phyloP scores from a whole-genome alignment of 148 eudicot genomes.

The Cornus controversa region DNA sequence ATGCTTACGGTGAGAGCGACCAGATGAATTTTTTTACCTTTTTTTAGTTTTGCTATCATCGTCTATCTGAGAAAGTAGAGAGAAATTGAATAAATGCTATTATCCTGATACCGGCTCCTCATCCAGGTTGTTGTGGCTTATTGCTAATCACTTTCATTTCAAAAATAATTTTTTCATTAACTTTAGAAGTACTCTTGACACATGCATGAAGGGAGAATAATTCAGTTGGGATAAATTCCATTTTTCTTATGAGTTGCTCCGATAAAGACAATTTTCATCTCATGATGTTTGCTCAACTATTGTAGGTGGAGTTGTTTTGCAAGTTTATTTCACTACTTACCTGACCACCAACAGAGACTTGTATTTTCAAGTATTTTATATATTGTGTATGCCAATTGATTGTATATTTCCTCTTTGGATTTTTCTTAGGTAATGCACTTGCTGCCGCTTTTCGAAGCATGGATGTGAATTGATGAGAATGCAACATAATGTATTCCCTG shows the following conservation, averaged over 20 bases:
- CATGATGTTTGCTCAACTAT: no score
- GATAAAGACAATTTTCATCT: background rate
- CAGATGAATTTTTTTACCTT: no score
- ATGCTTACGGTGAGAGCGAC: no score
- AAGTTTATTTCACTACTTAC: background rate
- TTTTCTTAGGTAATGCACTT: conserved; percentile 1
- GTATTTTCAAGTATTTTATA: background rate
- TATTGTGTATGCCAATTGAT: background rate
- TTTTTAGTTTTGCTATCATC: background rate
- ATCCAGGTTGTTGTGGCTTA: background rate
- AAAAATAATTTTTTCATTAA: background rate
- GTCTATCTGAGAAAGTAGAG: background rate
- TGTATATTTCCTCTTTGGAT: background rate
- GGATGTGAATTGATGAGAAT: background rate
- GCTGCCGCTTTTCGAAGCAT: background rate
- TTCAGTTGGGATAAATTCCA: background rate
- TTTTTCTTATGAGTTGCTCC: background rate
- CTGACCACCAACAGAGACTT: background rate
- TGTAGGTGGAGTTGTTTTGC: background rate
- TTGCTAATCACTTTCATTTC: background rate
- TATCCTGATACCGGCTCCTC: background rate
- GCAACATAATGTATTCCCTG: background rate
- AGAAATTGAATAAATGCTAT: background rate
- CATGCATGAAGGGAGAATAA: background rate
- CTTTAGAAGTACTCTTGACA: background rate